Evolutionary conservation across 2,329 filamentous ascomycete genomes (phyloP).

Genomic region (Apiospora koreana): DNA sequence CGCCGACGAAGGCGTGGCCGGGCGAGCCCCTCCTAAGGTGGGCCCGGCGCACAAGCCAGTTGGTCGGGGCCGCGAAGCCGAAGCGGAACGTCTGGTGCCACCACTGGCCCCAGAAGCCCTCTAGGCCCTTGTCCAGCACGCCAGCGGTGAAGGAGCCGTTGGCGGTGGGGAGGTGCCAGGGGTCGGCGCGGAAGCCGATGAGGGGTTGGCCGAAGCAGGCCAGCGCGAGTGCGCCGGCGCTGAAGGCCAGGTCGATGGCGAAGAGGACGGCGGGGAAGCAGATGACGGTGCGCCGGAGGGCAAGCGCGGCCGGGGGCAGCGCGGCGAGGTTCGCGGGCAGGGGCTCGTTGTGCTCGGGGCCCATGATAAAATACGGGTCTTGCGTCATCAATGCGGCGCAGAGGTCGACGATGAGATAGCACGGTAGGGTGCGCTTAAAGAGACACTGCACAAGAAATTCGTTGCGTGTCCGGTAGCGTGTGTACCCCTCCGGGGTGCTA

Average conservation of each 20-base stretch:
- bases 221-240: slow-evolving; percentile 59
- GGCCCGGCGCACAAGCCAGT: slow-evolving; percentile 44
- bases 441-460: slow-evolving; percentile 49
- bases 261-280: slow-evolving; percentile 57
- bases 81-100: slow-evolving; percentile 92
- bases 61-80: slow-evolving; percentile 64
- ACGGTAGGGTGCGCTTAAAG: slow-evolving; percentile 44
- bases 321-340: slow-evolving; percentile 44
- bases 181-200: slow-evolving; percentile 51
- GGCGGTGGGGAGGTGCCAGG: slow-evolving; percentile 56
- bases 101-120: slow-evolving; percentile 80
- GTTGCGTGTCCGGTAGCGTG: slow-evolving; percentile 41
- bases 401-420: slow-evolving; percentile 70
- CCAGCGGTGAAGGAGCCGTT: slow-evolving; percentile 54
- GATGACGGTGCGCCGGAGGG: slow-evolving; percentile 57
- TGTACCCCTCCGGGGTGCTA: slow-evolving; percentile 47
- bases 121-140: slow-evolving; percentile 69
- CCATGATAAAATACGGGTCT: slow-evolving; percentile 75
- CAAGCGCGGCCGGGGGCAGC: slow-evolving; percentile 47
- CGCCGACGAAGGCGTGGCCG: slow-evolving; percentile 34
- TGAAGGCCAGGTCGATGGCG: slow-evolving; percentile 63
- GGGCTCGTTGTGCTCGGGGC: slow-evolving; percentile 43
- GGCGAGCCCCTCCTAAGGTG: slow-evolving; percentile 38
- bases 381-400: slow-evolving; percentile 68
- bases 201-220: slow-evolving; percentile 49